Percentiles rank a stretch among this genome's conserved stretches.
Evolutionary conservation across 768 basidiomycete genomes (phyloP).

Genomic region (Hypsizygus marmoreus): DNA sequence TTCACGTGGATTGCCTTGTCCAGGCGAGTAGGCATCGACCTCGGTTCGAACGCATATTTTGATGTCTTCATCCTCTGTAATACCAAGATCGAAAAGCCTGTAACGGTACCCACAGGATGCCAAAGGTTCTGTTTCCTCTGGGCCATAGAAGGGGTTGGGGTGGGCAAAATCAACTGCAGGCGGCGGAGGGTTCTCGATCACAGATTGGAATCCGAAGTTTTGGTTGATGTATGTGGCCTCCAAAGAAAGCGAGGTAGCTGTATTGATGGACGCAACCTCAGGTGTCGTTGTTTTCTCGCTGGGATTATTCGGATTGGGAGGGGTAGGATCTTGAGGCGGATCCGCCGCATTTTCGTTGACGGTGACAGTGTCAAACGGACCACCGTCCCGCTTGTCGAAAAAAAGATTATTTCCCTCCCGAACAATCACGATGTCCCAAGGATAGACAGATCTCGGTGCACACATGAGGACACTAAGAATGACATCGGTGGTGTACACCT

Average conservation of each 20-base stretch:
- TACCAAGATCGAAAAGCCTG: conserved; percentile 89
- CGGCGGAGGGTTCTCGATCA: conserved; percentile 66
- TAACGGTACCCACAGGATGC: conserved; percentile 97
- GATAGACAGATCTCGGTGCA: conserved; percentile 91
- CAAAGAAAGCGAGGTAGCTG: conserved; percentile 88
- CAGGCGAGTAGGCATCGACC: conserved; percentile 82
- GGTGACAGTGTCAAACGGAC: conserved; percentile 95
- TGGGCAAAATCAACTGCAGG: conserved; percentile 73
- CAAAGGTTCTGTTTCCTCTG: conserved; percentile 92
- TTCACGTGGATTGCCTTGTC: conserved; percentile 61
- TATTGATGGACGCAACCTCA: conserved; percentile 86
- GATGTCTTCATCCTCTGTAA: conserved; percentile 89
- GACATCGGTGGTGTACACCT: conserved; percentile 91
- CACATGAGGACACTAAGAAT: conserved; percentile 97
- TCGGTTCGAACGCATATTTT: conserved; percentile 94
- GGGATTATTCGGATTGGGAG: conserved; percentile 78
- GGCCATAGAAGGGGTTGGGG: conserved; percentile 94
- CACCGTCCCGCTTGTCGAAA: conserved; percentile 97
- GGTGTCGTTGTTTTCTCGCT: conserved; percentile 60
- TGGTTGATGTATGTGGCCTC: conserved; percentile 99
- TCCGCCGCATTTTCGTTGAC: conserved; percentile 99
- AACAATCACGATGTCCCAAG: conserved; percentile 97
- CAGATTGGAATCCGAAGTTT: conserved; percentile 97
- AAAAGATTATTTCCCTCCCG: conserved; percentile 92
- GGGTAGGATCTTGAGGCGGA: conserved; percentile 81